Evolutionary conservation across 2,329 filamentous ascomycete species (phyloP).

Genomic region (Geosmithia putterillii): DNA sequence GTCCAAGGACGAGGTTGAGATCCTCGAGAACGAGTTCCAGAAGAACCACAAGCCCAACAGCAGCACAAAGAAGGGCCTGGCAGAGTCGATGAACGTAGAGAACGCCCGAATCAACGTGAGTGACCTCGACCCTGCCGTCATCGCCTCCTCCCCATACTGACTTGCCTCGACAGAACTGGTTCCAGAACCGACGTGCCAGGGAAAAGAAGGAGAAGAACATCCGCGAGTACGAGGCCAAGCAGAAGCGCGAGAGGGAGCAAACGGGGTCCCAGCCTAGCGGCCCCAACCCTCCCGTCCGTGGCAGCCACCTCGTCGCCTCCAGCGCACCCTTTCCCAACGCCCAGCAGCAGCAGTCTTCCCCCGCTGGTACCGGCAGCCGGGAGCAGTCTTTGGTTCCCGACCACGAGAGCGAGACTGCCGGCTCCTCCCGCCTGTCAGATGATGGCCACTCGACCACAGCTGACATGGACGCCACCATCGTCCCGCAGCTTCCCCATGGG

Average conservation of each 20-base stretch:
- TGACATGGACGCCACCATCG: not conserved
- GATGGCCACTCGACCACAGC: not conserved
- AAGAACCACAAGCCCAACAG: slow-evolving; percentile 54
- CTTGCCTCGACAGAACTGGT: slow-evolving; percentile 44
- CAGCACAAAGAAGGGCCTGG: slow-evolving; percentile 46
- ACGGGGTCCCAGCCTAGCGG: slow-evolving; percentile 9
- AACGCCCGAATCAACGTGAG: slow-evolving; percentile 50
- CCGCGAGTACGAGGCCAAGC: slow-evolving; percentile 24
- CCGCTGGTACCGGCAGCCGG: not conserved
- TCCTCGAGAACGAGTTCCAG: slow-evolving; percentile 48
- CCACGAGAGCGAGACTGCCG: not conserved
- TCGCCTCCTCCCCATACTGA: slow-evolving; percentile 12
- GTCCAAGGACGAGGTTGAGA: slow-evolving; percentile 46
- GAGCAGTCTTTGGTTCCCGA: not conserved
- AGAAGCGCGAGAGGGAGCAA: slow-evolving; percentile 21
- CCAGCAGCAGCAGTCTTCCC: not conserved
- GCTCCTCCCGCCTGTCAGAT: not conserved
- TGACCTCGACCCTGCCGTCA: not conserved
- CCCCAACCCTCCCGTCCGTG: slow-evolving; percentile 16
- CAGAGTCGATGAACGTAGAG: slow-evolving; percentile 50
- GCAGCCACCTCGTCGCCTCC: slow-evolving; percentile 24
- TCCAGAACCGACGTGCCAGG: slow-evolving; percentile 53
- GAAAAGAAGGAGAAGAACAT: slow-evolving; percentile 51
- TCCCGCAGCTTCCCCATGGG: not conserved
- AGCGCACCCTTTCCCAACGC: slow-evolving; percentile 22